Conservation (phyloP, 202 grass and related monocot species). For the Saccharum hybrid region DNA sequence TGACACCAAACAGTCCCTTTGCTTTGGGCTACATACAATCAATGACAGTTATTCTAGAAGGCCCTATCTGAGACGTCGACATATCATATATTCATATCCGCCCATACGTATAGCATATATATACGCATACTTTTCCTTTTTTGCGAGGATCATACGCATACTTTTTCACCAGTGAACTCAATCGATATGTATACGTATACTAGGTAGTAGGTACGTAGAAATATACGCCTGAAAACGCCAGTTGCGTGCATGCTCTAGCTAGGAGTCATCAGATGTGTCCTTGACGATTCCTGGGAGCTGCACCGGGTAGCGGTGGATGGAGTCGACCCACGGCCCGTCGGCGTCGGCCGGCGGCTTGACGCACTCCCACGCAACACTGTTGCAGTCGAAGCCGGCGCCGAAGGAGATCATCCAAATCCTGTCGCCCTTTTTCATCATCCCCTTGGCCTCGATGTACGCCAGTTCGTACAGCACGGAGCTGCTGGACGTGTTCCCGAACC, state of each 20-base stretch:
- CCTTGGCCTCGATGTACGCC: constrained; percentile 52
- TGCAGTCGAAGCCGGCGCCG: background rate
- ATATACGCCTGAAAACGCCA: background rate
- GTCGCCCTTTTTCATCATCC: background rate
- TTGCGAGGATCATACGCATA: background rate
- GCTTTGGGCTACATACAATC: too few relatives aligned
- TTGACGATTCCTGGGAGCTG: background rate
- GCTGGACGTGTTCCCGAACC: constrained; percentile 93
- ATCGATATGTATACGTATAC: background rate
- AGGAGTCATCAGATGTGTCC: background rate
- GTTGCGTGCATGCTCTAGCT: background rate
- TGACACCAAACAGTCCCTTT: too few relatives aligned
- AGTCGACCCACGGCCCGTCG: background rate
- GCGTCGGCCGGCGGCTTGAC: background rate
- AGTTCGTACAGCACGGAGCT: constrained; percentile 90
- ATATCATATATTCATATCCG: too few relatives aligned
- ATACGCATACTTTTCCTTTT: too few relatives aligned
- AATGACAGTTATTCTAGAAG: too few relatives aligned
- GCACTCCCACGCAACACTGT: background rate
- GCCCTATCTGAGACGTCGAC: too few relatives aligned
- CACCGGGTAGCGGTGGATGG: background rate
- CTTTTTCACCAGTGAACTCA: background rate
- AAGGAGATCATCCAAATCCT: background rate
- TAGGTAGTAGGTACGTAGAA: too few relatives aligned
- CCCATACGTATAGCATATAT: too few relatives aligned